Conservation (phyloP, 1,139 yeast genomes). For the Debaryomyces singareniensis region DNA sequence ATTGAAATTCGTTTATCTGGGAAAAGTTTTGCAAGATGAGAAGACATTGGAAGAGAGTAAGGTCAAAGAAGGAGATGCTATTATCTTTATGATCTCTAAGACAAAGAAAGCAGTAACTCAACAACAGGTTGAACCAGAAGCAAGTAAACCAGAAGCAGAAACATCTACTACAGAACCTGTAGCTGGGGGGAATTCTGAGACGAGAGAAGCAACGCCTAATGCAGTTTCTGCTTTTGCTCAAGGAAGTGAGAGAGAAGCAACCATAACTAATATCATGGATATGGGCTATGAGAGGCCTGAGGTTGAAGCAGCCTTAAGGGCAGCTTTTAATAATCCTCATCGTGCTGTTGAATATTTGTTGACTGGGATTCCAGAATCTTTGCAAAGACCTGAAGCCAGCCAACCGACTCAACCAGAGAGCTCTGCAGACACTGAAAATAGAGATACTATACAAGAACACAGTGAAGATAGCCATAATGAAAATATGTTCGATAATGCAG, state of each 20-base stretch:
- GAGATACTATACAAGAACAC: slow-evolving; percentile 4
- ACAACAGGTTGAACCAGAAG: slow-evolving; percentile 9
- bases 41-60: slow-evolving; percentile 67
- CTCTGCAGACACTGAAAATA: slow-evolving; percentile 13
- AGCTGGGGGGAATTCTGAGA: slow-evolving; percentile 11
- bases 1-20: slow-evolving; percentile 87
- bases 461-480: slow-evolving; percentile 23
- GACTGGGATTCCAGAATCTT: slow-evolving; percentile 80
- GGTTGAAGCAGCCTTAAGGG: slow-evolving; percentile 86
- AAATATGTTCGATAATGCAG: slow-evolving; percentile 66
- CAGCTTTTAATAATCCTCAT: slow-evolving; percentile 96
- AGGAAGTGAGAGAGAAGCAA: slow-evolving; percentile 61
- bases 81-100: slow-evolving; percentile 81
- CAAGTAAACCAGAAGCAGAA: slow-evolving; percentile 6
- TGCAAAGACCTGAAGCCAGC: slow-evolving; percentile 24
- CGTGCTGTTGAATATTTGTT: slow-evolving; percentile 94
- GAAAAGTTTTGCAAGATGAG: slow-evolving; percentile 82
- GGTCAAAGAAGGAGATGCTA: slow-evolving; percentile 83
- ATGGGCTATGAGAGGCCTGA: slow-evolving; percentile 92
- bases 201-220: slow-evolving; percentile 18
- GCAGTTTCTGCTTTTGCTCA: slow-evolving; percentile 49
- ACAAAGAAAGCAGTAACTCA: slow-evolving; percentile 28
- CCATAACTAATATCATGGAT: slow-evolving; percentile 78
- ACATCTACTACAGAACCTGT: slow-evolving; percentile 17
- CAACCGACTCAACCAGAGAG: slow-evolving; percentile 18